Percentiles rank a stretch among this genome's conserved stretches.
Conservation (phyloP, 345 rosid genomes). For the Aurinia saxatilis region DNA sequence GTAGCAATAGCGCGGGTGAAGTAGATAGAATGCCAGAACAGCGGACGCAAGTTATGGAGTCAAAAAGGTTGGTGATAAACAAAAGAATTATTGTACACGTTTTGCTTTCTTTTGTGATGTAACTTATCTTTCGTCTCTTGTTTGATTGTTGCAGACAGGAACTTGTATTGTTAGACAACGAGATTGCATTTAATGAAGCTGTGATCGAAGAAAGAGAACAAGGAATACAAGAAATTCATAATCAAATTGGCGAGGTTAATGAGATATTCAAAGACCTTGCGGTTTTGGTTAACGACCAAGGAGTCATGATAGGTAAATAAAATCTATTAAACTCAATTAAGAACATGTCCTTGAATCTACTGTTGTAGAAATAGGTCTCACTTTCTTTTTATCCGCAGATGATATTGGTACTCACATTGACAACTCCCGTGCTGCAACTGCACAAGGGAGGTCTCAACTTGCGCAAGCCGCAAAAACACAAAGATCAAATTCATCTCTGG, state of each 20-base stretch:
- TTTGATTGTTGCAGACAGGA: conserved; percentile 58
- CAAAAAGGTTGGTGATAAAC: conserved; percentile 2
- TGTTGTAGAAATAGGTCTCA: background rate
- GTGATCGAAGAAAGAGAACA: conserved; percentile 94
- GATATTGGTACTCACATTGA: conserved; percentile 83
- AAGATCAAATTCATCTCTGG: conserved; percentile 95
- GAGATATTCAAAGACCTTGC: conserved; percentile 97
- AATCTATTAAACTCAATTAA: background rate
- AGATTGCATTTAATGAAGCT: conserved; percentile 87
- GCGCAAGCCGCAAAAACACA: conserved; percentile 87
- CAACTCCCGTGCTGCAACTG: conserved; percentile 73
- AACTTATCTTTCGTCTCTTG: background rate
- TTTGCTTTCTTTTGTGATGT: background rate
- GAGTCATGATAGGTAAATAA: conserved; percentile 68
- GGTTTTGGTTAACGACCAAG: conserved; percentile 90
- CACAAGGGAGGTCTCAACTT: conserved; percentile 76
- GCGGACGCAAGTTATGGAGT: conserved; percentile 29
- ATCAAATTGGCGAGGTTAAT: conserved; percentile 92
- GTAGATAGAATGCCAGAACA: conserved; percentile 18
- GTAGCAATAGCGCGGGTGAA: conserved; percentile 28
- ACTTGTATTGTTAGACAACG: conserved; percentile 79
- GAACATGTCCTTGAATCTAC: background rate
- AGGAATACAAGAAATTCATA: conserved; percentile 85
- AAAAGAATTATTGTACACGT: too few species aligned
- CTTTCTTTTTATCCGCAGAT: conserved; percentile 37